Percentiles rank a stretch among this genome's conserved stretches.
Conservation (phyloP, 2,329 filamentous ascomycete species). For the Fusarium bulbicola region DNA sequence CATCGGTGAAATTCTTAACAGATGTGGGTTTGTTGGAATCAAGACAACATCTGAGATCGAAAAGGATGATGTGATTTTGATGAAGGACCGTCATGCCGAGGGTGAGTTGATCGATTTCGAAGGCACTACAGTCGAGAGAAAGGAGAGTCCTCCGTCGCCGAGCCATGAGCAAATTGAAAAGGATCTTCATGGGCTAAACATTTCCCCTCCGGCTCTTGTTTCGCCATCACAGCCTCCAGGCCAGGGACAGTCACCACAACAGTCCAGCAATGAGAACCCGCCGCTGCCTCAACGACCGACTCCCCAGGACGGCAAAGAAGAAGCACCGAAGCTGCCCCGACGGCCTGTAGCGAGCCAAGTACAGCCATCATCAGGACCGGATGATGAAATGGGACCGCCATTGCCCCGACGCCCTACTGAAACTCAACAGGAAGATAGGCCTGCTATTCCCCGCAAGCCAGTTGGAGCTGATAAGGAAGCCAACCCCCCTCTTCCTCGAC, state of each 20-base stretch:
- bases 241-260: not conserved
- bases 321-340: constrained; percentile 18
- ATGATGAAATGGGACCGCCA: not conserved
- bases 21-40: constrained; percentile 61
- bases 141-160: constrained; percentile 17
- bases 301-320: not conserved
- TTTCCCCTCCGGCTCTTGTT: constrained; percentile 41
- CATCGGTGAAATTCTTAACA: constrained; percentile 60
- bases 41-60: constrained; percentile 58
- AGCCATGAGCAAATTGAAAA: constrained; percentile 32
- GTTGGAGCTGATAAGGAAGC: constrained; percentile 11
- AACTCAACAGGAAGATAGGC: constrained; percentile 9
- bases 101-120: constrained; percentile 47
- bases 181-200: constrained; percentile 43
- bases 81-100: constrained; percentile 52
- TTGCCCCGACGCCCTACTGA: constrained; percentile 26
- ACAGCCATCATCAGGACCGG: not conserved
- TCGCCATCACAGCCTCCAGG: constrained; percentile 31
- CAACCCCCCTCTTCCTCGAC: constrained; percentile 29
- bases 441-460: constrained; percentile 23
- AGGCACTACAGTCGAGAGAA: constrained; percentile 17
- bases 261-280: constrained; percentile 8
- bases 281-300: constrained; percentile 26
- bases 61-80: constrained; percentile 60
- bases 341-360: constrained; percentile 8